Evolutionary conservation across 805 yeast genomes (phyloP).

Genomic region (Isabelozyma pseudorhagii): DNA sequence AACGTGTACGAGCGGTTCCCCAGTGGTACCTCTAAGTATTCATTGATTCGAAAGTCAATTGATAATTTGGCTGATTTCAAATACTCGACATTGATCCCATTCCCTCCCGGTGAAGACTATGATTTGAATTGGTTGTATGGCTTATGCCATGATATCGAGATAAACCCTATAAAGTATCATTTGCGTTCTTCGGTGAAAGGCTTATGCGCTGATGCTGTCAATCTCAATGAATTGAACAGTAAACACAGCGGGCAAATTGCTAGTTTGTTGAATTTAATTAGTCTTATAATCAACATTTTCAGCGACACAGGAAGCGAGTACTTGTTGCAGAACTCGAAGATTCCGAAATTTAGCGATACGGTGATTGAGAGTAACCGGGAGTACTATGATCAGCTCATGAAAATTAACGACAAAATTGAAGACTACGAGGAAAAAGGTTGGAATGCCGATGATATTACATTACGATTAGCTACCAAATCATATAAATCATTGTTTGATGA

Average conservation of each 20-base stretch:
- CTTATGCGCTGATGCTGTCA: conserved; percentile 29
- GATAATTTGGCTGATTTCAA: conserved; percentile 29
- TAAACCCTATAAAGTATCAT: conserved; percentile 48
- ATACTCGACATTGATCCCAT: conserved; percentile 38
- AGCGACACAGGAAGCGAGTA: conserved; percentile 28
- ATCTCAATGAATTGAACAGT: conserved; percentile 29
- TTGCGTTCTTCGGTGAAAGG: conserved; percentile 37
- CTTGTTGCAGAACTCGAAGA: conserved; percentile 33
- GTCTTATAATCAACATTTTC: conserved; percentile 28
- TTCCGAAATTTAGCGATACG: conserved; percentile 28
- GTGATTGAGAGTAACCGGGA: conserved; percentile 18
- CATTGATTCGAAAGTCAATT: conserved; percentile 38
- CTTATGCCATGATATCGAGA: conserved; percentile 44
- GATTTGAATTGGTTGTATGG: conserved; percentile 33
- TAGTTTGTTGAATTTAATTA: conserved; percentile 21
- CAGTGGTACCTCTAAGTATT: conserved; percentile 49
- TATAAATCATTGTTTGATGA: conserved; percentile 18
- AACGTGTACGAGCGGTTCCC: conserved; percentile 47
- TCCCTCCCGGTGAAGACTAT: conserved; percentile 23
- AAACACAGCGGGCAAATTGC: conserved; percentile 13
- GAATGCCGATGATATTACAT: conserved; percentile 35
- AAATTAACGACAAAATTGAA: conserved; percentile 21
- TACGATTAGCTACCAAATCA: conserved; percentile 21
- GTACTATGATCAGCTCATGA: conserved; percentile 16
- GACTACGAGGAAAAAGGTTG: conserved; percentile 36